phyloP scores from a whole-genome alignment of 352 stramenopile genomes.

The Phytophthora pini region DNA sequence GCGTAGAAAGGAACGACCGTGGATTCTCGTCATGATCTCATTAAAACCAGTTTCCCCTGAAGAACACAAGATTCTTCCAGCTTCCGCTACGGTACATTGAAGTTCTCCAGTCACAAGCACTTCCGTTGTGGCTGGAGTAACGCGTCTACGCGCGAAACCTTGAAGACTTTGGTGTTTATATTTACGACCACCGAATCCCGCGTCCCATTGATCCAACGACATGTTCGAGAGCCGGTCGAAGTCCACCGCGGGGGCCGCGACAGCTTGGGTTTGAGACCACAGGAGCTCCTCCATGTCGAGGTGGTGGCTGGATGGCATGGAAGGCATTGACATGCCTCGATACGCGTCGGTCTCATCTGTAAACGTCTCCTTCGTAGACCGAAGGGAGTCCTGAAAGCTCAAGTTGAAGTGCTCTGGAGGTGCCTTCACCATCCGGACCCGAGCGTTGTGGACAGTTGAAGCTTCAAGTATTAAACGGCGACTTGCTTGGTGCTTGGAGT shows the following conservation, averaged over 20 bases:
- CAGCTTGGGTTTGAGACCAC: constrained; percentile 16
- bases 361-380: neutral
- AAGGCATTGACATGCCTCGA: constrained; percentile 4
- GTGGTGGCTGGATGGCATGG: neutral
- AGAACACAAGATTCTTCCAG: constrained; percentile 30
- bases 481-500: constrained; percentile 12
- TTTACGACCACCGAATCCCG: neutral
- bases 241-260: constrained; percentile 24
- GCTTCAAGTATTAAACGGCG: constrained; percentile 8
- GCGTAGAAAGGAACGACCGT: constrained; percentile 38
- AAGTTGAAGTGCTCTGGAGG: constrained; percentile 16
- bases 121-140: constrained; percentile 8
- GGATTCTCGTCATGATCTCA: constrained; percentile 34
- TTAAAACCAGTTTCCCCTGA: constrained; percentile 22
- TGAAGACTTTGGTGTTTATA: constrained; percentile 15
- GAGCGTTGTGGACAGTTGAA: too few relatives aligned
- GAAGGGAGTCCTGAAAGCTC: too few relatives aligned
- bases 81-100: constrained; percentile 33
- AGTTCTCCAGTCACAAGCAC: constrained; percentile 36
- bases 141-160: constrained; percentile 18
- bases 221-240: constrained; percentile 15
- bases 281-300: constrained; percentile 18
- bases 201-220: constrained; percentile 27
- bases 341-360: constrained; percentile 4
- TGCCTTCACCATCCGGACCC: neutral